Conservation (phyloP, 2,329 filamentous ascomycete species). For the Corynespora cassiicola region DNA sequence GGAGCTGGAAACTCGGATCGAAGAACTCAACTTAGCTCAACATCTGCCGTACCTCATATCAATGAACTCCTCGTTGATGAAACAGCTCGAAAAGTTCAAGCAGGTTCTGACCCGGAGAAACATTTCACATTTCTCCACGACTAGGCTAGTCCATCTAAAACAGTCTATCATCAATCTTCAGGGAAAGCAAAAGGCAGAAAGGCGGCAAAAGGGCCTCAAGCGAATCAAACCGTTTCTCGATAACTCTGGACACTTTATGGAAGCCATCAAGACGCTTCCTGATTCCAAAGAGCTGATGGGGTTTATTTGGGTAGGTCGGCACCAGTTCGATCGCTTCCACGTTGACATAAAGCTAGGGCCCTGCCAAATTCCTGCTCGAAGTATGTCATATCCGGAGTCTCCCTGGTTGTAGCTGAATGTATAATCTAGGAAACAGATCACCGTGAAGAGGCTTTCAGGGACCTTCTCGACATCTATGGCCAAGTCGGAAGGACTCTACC, state of each 20-base stretch:
- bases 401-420: not conserved
- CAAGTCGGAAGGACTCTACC: constrained; percentile 28
- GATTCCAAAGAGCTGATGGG: constrained; percentile 22
- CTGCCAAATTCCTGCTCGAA: constrained; percentile 6
- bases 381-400: constrained; percentile 6
- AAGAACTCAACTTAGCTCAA: constrained; percentile 5
- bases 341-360: constrained; percentile 9
- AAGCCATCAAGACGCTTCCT: constrained; percentile 23
- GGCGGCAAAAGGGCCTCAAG: constrained; percentile 21
- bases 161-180: constrained; percentile 16
- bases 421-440: constrained; percentile 7
- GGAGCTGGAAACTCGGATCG: constrained; percentile 5
- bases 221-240: constrained; percentile 29
- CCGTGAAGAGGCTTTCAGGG: constrained; percentile 10
- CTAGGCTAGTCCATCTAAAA: constrained; percentile 12
- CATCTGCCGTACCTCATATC: constrained; percentile 1
- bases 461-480: constrained; percentile 21
- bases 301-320: constrained; percentile 29
- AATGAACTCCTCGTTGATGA: constrained; percentile 6
- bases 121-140: constrained; percentile 9
- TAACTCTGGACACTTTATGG: constrained; percentile 27
- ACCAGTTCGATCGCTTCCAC: constrained; percentile 1
- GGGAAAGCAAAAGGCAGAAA: constrained; percentile 12
- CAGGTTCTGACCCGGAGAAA: constrained; percentile 9
- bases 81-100: constrained; percentile 5